These are phyloP conservation scores for Mycena filopes DNA, from an alignment of 768 basidiomycete genomes.

Conservation along the genomic window DNA sequence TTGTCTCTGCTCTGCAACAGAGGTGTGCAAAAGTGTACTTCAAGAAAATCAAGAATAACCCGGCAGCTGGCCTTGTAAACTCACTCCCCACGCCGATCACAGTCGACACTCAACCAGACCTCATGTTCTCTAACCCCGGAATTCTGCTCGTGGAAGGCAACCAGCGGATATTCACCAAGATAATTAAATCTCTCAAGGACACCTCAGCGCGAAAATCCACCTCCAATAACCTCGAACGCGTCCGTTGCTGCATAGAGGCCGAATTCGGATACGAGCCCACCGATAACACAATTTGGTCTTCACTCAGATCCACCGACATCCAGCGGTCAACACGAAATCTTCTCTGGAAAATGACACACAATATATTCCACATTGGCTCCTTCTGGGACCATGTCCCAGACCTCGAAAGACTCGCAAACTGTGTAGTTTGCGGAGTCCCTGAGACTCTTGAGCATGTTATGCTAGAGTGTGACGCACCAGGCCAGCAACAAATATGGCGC, in stretches of 20 bases:
- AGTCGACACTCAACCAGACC: not conserved
- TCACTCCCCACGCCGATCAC: not conserved
- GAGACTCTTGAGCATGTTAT: slow-evolving; percentile 18
- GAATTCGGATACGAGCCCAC: not conserved
- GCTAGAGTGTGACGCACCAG: slow-evolving; percentile 14
- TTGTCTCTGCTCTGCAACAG: too few relatives aligned
- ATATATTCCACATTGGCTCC: too few relatives aligned
- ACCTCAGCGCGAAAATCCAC: not conserved
- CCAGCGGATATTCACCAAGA: not conserved
- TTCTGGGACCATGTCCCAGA: slow-evolving; percentile 4
- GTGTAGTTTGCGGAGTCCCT: not conserved
- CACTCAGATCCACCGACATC: not conserved
- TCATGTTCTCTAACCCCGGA: slow-evolving; percentile 1
- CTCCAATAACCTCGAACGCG: not conserved
- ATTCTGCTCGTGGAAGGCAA: not conserved
- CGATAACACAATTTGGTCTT: not conserved
- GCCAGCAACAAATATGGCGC: slow-evolving; percentile 12
- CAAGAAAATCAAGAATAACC: too few relatives aligned
- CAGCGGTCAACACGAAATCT: not conserved
- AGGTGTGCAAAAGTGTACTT: too few relatives aligned
- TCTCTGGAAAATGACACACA: slow-evolving; percentile 7
- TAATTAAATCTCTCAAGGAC: not conserved
- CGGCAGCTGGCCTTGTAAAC: not conserved
- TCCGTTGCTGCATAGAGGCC: not conserved
- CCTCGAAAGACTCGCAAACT: not conserved